Evolutionary conservation across 768 basidiomycete genomes (phyloP).

Genomic region (Tulasnella sp.): DNA sequence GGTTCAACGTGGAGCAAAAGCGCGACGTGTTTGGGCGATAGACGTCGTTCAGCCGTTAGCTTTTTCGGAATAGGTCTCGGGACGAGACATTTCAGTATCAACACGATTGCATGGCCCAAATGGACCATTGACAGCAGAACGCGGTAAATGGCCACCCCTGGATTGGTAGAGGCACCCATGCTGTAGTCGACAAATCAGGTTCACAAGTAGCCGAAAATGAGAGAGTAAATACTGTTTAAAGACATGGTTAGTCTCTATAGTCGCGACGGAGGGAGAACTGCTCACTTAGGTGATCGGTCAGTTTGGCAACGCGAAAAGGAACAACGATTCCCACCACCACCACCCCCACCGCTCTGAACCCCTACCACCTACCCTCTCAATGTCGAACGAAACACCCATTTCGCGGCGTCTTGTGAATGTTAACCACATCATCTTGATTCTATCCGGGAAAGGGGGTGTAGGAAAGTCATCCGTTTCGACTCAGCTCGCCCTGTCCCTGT

Average conservation of each 20-base stretch:
- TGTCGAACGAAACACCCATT: slow-evolving; percentile 40
- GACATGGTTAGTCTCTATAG: too few species aligned
- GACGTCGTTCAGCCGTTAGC: background rate
- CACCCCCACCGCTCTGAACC: too few species aligned
- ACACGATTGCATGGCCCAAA: background rate
- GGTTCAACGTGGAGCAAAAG: background rate
- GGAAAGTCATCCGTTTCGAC: slow-evolving; percentile 95
- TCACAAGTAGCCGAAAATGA: too few species aligned
- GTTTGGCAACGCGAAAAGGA: too few species aligned
- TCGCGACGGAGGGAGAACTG: too few species aligned
- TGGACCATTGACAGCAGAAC: background rate
- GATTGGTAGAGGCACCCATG: too few species aligned
- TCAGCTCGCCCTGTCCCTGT: slow-evolving; percentile 81
- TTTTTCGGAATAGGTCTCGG: background rate
- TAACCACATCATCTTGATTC: slow-evolving; percentile 79
- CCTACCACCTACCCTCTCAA: too few species aligned
- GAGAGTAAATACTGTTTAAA: too few species aligned
- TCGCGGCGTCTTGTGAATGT: slow-evolving; percentile 58
- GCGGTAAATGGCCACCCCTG: too few species aligned
- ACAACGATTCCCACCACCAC: too few species aligned
- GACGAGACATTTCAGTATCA: background rate
- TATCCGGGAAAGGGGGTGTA: slow-evolving; percentile 92
- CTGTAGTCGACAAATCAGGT: too few species aligned
- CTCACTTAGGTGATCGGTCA: too few species aligned
- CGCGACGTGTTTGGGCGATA: slow-evolving; percentile 7